A percentile compares a stretch with the other conserved stretches of the same genome.
phyloP scores from a whole-genome alignment of 495 filamentous ascomycete genomes.

The Aspergillus funiculosus region DNA sequence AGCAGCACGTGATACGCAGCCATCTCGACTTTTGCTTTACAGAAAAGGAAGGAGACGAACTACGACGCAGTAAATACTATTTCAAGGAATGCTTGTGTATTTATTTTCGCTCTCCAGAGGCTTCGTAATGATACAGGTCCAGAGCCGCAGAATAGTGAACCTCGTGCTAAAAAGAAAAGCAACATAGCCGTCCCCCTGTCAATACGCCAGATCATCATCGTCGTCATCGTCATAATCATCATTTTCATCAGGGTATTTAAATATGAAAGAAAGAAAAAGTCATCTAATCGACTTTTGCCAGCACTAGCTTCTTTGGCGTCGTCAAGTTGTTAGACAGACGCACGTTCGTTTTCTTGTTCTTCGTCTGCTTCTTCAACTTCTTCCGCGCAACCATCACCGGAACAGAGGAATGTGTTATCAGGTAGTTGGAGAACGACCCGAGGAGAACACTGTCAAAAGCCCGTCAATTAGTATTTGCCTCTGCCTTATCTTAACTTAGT shows the following conservation, averaged over 20 bases:
- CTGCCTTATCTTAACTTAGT: neutral
- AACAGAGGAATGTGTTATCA: slow-evolving; percentile 93
- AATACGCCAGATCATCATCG: slow-evolving; percentile 8
- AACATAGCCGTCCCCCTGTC: neutral
- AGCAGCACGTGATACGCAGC: slow-evolving; percentile 12
- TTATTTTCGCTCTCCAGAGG: slow-evolving; percentile 3
- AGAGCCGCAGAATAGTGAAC: slow-evolving; percentile 2
- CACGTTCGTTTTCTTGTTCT: slow-evolving; percentile 55
- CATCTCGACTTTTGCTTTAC: no score
- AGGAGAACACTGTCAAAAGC: slow-evolving; percentile 64
- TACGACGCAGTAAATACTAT: no score
- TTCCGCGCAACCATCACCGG: slow-evolving; percentile 90
- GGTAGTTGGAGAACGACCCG: slow-evolving; percentile 93
- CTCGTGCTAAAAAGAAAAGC: neutral
- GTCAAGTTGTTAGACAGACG: slow-evolving; percentile 68
- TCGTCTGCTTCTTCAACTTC: slow-evolving; percentile 67
- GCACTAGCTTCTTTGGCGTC: slow-evolving; percentile 55
- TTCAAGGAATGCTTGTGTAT: no score
- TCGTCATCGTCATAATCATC: no score
- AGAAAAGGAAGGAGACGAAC: no score
- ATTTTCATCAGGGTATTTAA: slow-evolving; percentile 3
- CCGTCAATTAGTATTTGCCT: slow-evolving; percentile 5
- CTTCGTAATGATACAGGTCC: slow-evolving; percentile 14
- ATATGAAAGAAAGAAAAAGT: slow-evolving; percentile 14
- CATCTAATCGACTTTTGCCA: slow-evolving; percentile 58